A percentile compares a stretch with the other conserved stretches of the same genome.
Evolutionary conservation across 139 green algal genomes (phyloP).

Genomic region (Picochlorum sp.): DNA sequence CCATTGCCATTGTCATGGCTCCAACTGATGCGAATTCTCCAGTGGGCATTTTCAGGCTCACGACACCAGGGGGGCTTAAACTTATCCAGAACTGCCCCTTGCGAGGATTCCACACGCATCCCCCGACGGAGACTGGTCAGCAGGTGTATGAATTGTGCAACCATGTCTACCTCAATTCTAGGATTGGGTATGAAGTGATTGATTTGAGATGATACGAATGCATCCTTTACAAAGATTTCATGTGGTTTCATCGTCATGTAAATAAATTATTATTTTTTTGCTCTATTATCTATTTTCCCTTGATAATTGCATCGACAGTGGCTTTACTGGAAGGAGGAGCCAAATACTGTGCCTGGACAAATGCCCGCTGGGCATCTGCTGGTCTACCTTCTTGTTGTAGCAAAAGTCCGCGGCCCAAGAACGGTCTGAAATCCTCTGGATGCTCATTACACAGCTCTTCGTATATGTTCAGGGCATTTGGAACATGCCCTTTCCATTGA

Average conservation of each 20-base stretch:
- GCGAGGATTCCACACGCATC: conserved; percentile 86
- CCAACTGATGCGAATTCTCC: conserved; percentile 45
- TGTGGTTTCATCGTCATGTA: conserved; percentile 6
- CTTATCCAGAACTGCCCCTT: conserved; percentile 76
- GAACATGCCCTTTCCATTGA: conserved; percentile 34
- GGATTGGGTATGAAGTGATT: conserved; percentile 66
- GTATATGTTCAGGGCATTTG: conserved; percentile 32
- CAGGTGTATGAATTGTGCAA: conserved; percentile 85
- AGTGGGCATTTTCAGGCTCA: conserved; percentile 87
- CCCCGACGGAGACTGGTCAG: conserved; percentile 57
- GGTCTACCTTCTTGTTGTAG: conserved; percentile 24
- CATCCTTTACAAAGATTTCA: background rate
- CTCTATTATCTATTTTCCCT: background rate
- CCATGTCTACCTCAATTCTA: conserved; percentile 85
- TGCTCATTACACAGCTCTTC: conserved; percentile 24
- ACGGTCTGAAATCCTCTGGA: conserved; percentile 33
- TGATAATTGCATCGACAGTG: conserved; percentile 16
- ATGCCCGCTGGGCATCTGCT: conserved; percentile 31
- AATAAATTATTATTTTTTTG: background rate
- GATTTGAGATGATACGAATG: conserved; percentile 55
- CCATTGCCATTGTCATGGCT: conserved; percentile 94
- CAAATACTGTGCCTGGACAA: conserved; percentile 35
- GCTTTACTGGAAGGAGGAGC: conserved; percentile 13
- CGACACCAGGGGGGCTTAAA: conserved; percentile 75
- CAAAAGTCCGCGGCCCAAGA: conserved; percentile 36